Evolutionary conservation across 73 alveolate genomes (phyloP).

Genomic region (Tetrahymena thermophila): DNA sequence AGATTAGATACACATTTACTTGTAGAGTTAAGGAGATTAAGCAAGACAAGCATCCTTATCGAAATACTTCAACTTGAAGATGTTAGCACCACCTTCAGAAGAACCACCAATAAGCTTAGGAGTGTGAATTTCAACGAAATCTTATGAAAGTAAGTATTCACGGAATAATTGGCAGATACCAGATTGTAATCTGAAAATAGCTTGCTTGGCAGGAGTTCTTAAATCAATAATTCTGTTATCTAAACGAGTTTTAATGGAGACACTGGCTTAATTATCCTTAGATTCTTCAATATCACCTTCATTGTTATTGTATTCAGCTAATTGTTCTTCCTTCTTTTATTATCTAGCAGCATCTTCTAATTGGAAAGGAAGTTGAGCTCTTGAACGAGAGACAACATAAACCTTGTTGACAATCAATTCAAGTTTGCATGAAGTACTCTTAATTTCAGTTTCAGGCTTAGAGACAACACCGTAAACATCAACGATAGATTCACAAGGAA

Average conservation of each 20-base stretch:
- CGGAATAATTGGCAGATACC: conserved; percentile 94
- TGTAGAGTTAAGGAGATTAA: conserved; percentile 98
- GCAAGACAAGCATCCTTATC: conserved; percentile 97
- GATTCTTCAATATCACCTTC: conserved; percentile 1
- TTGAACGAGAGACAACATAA: conserved; percentile 68
- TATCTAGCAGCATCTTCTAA: conserved; percentile 91
- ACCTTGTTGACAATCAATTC: conserved; percentile 73
- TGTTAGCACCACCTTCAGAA: conserved; percentile 99
- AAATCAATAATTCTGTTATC: conserved; percentile 92
- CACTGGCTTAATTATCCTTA: conserved; percentile 8
- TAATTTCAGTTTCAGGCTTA: conserved; percentile 70
- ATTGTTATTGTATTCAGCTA: conserved; percentile 40
- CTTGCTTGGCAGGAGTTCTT: conserved; percentile 95
- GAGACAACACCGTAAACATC: conserved; percentile 74
- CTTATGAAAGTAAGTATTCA: conserved; percentile 71
- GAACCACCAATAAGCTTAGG: conserved; percentile 99
- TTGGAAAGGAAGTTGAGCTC: conserved; percentile 90
- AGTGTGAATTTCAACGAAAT: conserved; percentile 98
- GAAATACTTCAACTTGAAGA: conserved; percentile 91
- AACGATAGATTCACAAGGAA: conserved; percentile 83
- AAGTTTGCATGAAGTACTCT: conserved; percentile 76
- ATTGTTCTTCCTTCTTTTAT: conserved; percentile 83
- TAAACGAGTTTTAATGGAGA: conserved; percentile 72
- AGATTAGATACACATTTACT: conserved; percentile 98
- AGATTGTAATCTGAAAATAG: conserved; percentile 85